Conservation (phyloP, 768 basidiomycete genomes). For the Podaxis sp. region DNA sequence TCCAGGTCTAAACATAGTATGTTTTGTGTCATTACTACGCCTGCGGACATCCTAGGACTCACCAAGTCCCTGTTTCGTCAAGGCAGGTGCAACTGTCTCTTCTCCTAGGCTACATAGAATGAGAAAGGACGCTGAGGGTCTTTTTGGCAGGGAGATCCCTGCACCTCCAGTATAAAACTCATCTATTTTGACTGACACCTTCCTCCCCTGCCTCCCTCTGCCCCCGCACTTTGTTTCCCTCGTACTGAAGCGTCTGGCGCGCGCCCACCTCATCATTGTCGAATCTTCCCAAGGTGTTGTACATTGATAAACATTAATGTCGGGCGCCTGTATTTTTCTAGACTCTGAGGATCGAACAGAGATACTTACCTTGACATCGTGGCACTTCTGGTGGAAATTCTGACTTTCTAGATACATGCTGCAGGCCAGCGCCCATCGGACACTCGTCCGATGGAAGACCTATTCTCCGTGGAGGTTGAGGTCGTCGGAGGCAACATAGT, state of each 20-base stretch:
- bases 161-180: not conserved
- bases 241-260: not conserved
- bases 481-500: not conserved
- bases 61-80: not conserved
- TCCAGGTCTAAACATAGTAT: not conserved
- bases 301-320: not conserved
- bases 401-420: not conserved
- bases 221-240: not conserved
- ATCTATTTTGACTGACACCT: not conserved
- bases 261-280: not conserved
- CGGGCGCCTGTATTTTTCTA: no score
- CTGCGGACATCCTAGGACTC: constrained; percentile 10
- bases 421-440: not conserved
- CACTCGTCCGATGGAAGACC: no score
- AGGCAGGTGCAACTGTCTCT: not conserved
- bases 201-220: no score
- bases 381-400: not conserved
- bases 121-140: not conserved
- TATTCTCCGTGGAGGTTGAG: constrained; percentile 6
- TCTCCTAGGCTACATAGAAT: not conserved
- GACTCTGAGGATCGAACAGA: not conserved
- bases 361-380: not conserved
- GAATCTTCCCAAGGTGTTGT: not conserved
- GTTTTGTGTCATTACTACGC: not conserved
- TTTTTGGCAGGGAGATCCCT: not conserved